Conservation (phyloP, 2,329 filamentous ascomycete genomes). For the Hymenoscyphus fructigenus region DNA sequence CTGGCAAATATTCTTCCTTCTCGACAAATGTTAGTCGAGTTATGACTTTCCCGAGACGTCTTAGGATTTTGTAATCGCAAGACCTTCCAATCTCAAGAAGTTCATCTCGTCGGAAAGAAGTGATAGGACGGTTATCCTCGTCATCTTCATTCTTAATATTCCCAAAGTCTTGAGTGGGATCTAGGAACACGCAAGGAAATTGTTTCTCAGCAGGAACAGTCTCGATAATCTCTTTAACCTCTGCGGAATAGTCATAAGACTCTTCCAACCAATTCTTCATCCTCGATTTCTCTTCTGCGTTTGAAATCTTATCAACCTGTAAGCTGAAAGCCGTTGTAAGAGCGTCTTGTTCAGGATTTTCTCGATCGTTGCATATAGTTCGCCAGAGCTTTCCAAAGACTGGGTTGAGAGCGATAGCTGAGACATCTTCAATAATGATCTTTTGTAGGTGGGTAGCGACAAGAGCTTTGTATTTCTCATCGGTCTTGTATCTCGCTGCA, state of each 20-base stretch:
- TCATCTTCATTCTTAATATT: conserved; percentile 5
- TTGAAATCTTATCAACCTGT: conserved; percentile 18
- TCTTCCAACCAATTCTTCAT: conserved; percentile 27
- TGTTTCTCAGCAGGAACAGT: conserved; percentile 15
- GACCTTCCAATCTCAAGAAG: conserved; percentile 26
- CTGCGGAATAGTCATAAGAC: conserved; percentile 25
- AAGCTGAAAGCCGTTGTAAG: conserved; percentile 19
- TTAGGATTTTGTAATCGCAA: conserved; percentile 24
- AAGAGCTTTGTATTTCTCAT: conserved; percentile 18
- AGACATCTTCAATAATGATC: conserved; percentile 21
- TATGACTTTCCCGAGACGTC: conserved; percentile 23
- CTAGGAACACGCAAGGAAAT: conserved; percentile 26
- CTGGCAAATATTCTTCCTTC: conserved; percentile 20
- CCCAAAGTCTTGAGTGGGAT: conserved; percentile 22
- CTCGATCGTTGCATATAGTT: conserved; percentile 22
- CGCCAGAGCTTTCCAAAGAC: conserved; percentile 26
- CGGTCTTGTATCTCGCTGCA: conserved; percentile 20
- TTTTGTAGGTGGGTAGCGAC: conserved; percentile 19
- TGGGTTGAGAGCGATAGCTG: conserved; percentile 23
- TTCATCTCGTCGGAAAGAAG: conserved; percentile 21
- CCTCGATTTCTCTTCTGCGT: conserved; percentile 17
- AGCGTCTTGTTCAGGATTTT: conserved; percentile 17
- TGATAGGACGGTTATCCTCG: conserved; percentile 16
- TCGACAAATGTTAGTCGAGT: conserved; percentile 25
- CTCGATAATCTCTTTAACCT: conserved; percentile 21